These are phyloP conservation scores for Alectoria sarmentosa DNA, from an alignment of 495 filamentous ascomycete genomes.

Conservation along the genomic window DNA sequence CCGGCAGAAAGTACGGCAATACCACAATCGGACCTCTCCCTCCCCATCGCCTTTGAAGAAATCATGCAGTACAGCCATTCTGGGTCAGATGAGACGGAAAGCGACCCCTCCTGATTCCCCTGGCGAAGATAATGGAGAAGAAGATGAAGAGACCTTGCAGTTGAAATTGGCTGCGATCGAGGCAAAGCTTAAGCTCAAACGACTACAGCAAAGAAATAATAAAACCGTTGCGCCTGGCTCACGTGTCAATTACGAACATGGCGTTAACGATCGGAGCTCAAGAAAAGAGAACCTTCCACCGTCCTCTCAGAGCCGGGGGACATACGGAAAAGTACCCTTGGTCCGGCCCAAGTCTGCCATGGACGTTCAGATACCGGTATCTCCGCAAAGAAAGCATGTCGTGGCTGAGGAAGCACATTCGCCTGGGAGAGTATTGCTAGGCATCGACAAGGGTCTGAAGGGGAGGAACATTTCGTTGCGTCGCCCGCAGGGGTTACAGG, in stretches of 20 bases:
- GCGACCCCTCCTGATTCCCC: constrained; percentile 14
- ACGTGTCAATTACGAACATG: constrained; percentile 7
- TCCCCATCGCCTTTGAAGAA: constrained; percentile 58
- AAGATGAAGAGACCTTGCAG: constrained; percentile 85
- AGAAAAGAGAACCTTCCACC: constrained; percentile 21
- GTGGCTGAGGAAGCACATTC: constrained; percentile 53
- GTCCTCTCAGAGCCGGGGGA: neutral
- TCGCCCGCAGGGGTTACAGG: constrained; percentile 50
- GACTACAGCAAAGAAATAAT: constrained; percentile 55
- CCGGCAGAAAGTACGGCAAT: constrained; percentile 59
- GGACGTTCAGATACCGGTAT: constrained; percentile 70
- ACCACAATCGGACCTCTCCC: constrained; percentile 54
- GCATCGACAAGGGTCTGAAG: constrained; percentile 82
- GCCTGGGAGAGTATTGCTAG: constrained; percentile 71
- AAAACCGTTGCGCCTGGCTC: constrained; percentile 28
- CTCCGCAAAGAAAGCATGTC: constrained; percentile 55
- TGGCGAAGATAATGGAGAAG: constrained; percentile 54
- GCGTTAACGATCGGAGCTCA: constrained; percentile 23
- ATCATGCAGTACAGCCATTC: constrained; percentile 37
- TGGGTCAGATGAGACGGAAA: constrained; percentile 31
- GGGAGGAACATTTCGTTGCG: constrained; percentile 81
- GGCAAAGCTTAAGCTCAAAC: constrained; percentile 82
- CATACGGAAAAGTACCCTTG: neutral
- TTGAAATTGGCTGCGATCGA: constrained; percentile 80
- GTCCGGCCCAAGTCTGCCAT: constrained; percentile 21